These are phyloP conservation scores for Ophiostoma ulmi DNA, from an alignment of 2,329 filamentous ascomycete species.

Conservation along the genomic window DNA sequence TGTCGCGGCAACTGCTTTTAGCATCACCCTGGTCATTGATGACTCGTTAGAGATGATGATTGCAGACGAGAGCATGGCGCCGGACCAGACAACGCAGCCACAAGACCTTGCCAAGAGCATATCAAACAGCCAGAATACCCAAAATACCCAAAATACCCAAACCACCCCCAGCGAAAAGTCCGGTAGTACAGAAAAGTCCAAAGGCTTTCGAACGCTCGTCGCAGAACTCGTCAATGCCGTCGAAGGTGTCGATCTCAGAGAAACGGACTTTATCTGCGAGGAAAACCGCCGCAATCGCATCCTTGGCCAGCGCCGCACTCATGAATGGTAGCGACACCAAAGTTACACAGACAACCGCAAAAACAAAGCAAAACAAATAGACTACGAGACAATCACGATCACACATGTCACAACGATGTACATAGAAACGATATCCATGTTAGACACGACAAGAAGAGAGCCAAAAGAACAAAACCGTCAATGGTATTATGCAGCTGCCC, in stretches of 20 bases:
- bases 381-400: background rate
- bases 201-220: background rate
- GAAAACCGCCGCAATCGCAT: constrained; percentile 13
- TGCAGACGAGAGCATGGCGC: background rate
- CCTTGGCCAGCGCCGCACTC: constrained; percentile 11
- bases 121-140: too few relatives aligned
- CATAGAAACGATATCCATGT: constrained; percentile 15
- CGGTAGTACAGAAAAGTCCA: background rate
- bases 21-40: constrained; percentile 22
- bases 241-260: constrained; percentile 2
- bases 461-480: background rate
- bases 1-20: constrained; percentile 19
- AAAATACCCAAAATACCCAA: too few relatives aligned
- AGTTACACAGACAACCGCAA: background rate
- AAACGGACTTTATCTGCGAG: constrained; percentile 3
- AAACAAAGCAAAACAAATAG: background rate
- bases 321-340: constrained; percentile 4
- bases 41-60: constrained; percentile 7
- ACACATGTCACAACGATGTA: background rate
- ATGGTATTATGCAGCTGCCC: constrained; percentile 13
- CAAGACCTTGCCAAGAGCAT: background rate
- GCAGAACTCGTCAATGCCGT: constrained; percentile 13
- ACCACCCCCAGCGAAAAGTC: background rate
- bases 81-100: background rate
- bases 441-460: constrained; percentile 6